phyloP scores from a whole-genome alignment of 2,329 filamentous ascomycete genomes.

The Fusarium sp. region DNA sequence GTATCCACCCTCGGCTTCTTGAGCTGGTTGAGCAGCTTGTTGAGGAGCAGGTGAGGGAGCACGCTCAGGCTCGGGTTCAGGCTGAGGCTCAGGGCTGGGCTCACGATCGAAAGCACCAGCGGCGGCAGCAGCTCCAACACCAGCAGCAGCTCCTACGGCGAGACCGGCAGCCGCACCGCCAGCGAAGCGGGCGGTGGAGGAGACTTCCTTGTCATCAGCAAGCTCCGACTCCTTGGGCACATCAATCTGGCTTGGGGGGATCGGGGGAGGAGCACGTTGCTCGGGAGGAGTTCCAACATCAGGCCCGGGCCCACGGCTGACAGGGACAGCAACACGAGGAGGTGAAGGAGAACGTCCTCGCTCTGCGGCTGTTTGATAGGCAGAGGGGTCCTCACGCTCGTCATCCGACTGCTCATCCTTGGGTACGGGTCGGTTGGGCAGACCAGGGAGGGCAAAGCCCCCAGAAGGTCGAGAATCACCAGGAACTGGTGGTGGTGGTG shows the following conservation, averaged over 20 bases:
- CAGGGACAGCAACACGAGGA: constrained; percentile 86
- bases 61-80: constrained; percentile 18
- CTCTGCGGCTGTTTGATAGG: constrained; percentile 51
- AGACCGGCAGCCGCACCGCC: constrained; percentile 63
- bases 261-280: constrained; percentile 64
- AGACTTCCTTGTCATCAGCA: constrained; percentile 70
- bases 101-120: constrained; percentile 43
- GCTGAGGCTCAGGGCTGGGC: constrained; percentile 29
- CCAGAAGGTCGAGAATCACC: constrained; percentile 73
- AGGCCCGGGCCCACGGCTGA: constrained; percentile 71
- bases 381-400: constrained; percentile 60
- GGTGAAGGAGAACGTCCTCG: constrained; percentile 72
- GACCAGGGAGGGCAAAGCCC: constrained; percentile 81
- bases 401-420: constrained; percentile 60
- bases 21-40: constrained; percentile 16
- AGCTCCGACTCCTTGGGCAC: constrained; percentile 73
- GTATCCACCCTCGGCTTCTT: constrained; percentile 65
- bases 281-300: constrained; percentile 63
- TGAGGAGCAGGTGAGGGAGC: constrained; percentile 20
- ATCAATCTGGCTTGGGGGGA: constrained; percentile 73
- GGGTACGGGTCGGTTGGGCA: constrained; percentile 70
- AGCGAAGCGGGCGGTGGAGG: constrained; percentile 69
- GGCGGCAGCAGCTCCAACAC: constrained; percentile 36
- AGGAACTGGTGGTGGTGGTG: constrained; percentile 61
- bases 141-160: constrained; percentile 36